Conservation (phyloP, 805 yeast genomes). For the Cyberlindnera xishuangbannaensis region DNA sequence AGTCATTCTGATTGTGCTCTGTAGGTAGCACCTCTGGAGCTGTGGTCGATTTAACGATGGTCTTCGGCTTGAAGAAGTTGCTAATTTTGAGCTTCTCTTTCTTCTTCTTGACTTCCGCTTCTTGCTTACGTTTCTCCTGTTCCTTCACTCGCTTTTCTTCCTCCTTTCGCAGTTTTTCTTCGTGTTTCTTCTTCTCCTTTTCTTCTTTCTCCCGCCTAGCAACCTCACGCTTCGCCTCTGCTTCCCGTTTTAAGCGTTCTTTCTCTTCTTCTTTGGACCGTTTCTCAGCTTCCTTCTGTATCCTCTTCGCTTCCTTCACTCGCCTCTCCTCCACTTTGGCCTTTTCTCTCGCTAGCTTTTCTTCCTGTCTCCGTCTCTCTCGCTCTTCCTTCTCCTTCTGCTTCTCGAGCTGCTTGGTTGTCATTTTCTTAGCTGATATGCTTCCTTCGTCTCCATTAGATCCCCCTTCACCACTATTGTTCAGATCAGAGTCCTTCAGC, state of each 20-base stretch:
- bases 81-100: constrained; percentile 25
- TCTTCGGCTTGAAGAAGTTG: constrained; percentile 27
- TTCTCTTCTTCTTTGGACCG: constrained; percentile 17
- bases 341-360: constrained; percentile 22
- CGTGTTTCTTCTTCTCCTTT: constrained; percentile 14
- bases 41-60: constrained; percentile 15
- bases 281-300: constrained; percentile 27
- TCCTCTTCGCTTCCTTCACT: constrained; percentile 22
- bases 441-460: not conserved
- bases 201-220: constrained; percentile 8
- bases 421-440: not conserved
- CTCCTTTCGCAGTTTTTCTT: constrained; percentile 23
- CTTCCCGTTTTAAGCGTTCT: constrained; percentile 14
- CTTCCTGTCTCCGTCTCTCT: constrained; percentile 25
- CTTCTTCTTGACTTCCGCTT: constrained; percentile 31
- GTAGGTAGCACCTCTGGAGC: not conserved
- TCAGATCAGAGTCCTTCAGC: too few species aligned
- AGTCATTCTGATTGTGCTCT: constrained; percentile 21
- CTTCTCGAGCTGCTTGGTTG: not conserved
- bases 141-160: constrained; percentile 28
- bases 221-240: not conserved
- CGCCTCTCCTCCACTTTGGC: constrained; percentile 20
- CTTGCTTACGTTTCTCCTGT: constrained; percentile 32
- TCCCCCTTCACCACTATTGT: too few species aligned
- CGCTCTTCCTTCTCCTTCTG: constrained; percentile 12